Evolutionary conservation across 2,329 filamentous ascomycete genomes (phyloP), one percentile per base, ranked within the genome.

Genomic region (Alternaria panax): DNA sequence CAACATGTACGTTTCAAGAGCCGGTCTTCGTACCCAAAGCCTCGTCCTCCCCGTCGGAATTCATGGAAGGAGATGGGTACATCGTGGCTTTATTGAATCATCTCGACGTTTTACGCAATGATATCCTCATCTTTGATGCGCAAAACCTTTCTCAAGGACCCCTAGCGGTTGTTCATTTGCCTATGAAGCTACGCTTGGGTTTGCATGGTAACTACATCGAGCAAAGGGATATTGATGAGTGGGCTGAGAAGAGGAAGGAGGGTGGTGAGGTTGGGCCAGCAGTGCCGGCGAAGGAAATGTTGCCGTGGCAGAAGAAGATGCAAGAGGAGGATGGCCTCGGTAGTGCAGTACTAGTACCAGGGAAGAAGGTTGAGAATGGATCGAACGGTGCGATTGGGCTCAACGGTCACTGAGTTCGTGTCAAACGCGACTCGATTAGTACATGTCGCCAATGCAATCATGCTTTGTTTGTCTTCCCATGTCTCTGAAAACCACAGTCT

Each of bases 1-100:
- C 72, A 25, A 77, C 71, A 9, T 74, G 77, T 25, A 82, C 82
- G 0, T 82, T 85, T 60, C 84, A 86, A 67, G 84, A 86, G 61
- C 84, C 84, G 0, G 80, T 83, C 0, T 86, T 86, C 57, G 81
- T 86, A 12, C 84, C 84, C 0, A 74, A 76, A 30, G 69, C 70
- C 0, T 74, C 77, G 2, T 75, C 75, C 20, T 78, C 74, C 0
- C n/a, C 27, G 9, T 16, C 36, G 3, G 22, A 22, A 2, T 32
- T 57, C 3, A 72, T 56, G 1, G 83, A 86, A 63, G 84, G 83
- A 0, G 82, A 86, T 52, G 84, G 84, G 1, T 85, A 84, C 62
- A 50, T 75, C 2, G 79, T 84, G 32, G 81, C 81, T 20, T 43
- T 80, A 75, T 18, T 84, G 77, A 71, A 76, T 79, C 63, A 79